Percentiles rank a stretch among this genome's conserved stretches.
Evolutionary conservation across 1,284 basidiomycete species (phyloP).

Genomic region (Pisolithus thermaeus): DNA sequence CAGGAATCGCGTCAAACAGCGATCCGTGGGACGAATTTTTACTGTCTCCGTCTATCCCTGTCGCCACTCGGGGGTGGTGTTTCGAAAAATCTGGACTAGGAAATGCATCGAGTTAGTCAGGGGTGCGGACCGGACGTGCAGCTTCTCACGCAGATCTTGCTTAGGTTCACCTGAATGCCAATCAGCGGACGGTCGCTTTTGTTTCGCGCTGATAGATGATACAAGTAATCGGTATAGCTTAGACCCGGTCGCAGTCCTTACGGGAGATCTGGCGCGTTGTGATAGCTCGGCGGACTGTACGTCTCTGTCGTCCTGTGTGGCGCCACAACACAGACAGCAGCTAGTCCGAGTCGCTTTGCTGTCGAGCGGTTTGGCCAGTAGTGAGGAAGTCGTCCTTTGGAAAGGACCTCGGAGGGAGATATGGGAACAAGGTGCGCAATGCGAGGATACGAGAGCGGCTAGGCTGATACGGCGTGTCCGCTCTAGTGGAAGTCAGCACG

Average conservation of each 20-base stretch:
- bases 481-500: slow-evolving; percentile 50
- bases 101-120: slow-evolving; percentile 11
- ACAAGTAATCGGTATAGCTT: slow-evolving; percentile 36
- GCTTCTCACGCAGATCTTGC: slow-evolving; percentile 16
- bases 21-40: slow-evolving; percentile 49
- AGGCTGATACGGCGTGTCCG: neutral
- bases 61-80: slow-evolving; percentile 54
- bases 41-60: slow-evolving; percentile 16
- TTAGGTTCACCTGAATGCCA: slow-evolving; percentile 11
- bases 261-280: slow-evolving; percentile 32
- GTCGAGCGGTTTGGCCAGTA: slow-evolving; percentile 7
- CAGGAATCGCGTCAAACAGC: slow-evolving; percentile 4
- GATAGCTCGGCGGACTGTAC: slow-evolving; percentile 31
- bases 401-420: slow-evolving; percentile 62
- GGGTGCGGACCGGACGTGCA: slow-evolving; percentile 9
- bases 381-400: slow-evolving; percentile 49
- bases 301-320: slow-evolving; percentile 36
- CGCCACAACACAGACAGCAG: slow-evolving; percentile 39
- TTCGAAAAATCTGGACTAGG: slow-evolving; percentile 21
- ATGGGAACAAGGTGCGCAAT: slow-evolving; percentile 57
- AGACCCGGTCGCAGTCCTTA: slow-evolving; percentile 51
- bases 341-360: slow-evolving; percentile 43
- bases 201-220: slow-evolving; percentile 36
- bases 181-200: slow-evolving; percentile 26
- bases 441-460: neutral